phyloP scores from a whole-genome alignment of 306 rosid genomes.

The Styphnolobium japonicum region DNA sequence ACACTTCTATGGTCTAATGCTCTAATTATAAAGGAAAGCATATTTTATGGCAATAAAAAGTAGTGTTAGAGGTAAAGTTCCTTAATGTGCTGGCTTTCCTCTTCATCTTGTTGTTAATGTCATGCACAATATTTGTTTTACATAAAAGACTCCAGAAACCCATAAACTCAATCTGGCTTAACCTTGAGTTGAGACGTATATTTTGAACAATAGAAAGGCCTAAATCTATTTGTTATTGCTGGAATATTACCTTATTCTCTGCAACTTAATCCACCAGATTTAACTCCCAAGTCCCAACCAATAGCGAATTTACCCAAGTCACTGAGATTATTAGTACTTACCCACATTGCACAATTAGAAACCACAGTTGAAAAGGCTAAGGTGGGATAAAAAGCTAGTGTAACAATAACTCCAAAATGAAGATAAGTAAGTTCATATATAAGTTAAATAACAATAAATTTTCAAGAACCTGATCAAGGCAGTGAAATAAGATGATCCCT shows the following conservation, averaged over 20 bases:
- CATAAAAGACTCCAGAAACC: no score
- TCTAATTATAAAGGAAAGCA: neutral
- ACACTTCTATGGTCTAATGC: no score
- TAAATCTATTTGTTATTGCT: no score
- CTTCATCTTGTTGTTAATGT: neutral
- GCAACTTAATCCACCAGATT: no score
- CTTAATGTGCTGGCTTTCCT: neutral
- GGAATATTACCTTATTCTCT: no score
- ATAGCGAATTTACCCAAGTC: no score
- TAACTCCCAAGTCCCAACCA: no score
- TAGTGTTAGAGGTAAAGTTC: neutral
- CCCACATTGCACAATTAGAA: neutral
- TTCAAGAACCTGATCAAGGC: conserved; percentile 73
- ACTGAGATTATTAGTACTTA: neutral
- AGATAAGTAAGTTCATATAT: neutral
- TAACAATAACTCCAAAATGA: conserved; percentile 5
- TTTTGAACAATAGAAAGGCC: no score
- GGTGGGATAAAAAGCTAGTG: neutral
- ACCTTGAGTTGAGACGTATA: no score
- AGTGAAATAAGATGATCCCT: conserved; percentile 61
- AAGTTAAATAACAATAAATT: conserved; percentile 14
- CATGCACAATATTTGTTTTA: no score
- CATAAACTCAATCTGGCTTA: no score
- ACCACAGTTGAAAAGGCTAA: neutral
- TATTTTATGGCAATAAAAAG: no score